Evolutionary conservation across 345 rosid species (phyloP).

Genomic region (Cardamine occulta): DNA sequence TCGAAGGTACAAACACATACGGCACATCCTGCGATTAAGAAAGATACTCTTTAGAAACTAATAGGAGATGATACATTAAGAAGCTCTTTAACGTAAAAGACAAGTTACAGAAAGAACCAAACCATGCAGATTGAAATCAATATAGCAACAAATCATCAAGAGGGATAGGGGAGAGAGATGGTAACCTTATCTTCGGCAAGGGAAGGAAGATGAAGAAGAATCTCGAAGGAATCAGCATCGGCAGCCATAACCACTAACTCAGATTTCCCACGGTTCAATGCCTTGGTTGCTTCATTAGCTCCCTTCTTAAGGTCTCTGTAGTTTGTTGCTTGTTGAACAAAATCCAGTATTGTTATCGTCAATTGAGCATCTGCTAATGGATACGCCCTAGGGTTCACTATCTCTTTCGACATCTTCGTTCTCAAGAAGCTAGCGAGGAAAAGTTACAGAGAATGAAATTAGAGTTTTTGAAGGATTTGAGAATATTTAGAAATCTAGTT

Average conservation of each 20-base stretch:
- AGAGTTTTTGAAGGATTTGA: conserved; percentile 10
- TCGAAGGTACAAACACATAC: conserved; percentile 90
- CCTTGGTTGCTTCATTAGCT: conserved; percentile 94
- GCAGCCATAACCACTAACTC: conserved; percentile 90
- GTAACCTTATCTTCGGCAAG: conserved; percentile 82
- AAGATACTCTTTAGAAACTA: no score
- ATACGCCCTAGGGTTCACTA: conserved; percentile 85
- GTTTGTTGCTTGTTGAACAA: conserved; percentile 85
- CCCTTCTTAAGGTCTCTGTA: conserved; percentile 96
- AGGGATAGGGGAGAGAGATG: background rate
- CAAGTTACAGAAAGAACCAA: background rate
- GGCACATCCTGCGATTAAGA: conserved; percentile 73
- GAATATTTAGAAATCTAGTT: background rate
- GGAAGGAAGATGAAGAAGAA: conserved; percentile 67
- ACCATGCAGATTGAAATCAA: background rate
- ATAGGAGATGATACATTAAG: background rate
- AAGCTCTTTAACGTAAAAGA: background rate
- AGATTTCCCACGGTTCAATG: conserved; percentile 83
- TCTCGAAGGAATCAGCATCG: conserved; percentile 83
- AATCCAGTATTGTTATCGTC: conserved; percentile 68
- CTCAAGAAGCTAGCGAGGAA: background rate
- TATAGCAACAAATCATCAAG: background rate
- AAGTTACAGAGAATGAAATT: background rate
- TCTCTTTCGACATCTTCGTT: conserved; percentile 56
- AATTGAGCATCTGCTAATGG: conserved; percentile 80